Conservation (phyloP, 306 rosid genomes). For the Prunus fruticosa region DNA sequence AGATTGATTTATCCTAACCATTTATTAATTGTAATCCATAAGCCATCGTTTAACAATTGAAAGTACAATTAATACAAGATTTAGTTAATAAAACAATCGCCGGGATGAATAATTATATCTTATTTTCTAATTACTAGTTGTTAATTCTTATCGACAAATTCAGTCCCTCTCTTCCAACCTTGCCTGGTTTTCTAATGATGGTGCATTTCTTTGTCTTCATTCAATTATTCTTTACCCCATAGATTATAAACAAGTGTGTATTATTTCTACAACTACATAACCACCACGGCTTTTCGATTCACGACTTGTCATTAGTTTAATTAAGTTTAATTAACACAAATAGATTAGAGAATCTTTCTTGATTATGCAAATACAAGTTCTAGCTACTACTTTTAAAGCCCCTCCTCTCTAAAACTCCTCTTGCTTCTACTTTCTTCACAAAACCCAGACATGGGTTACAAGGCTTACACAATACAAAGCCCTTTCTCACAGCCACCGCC, state of each 20-base stretch:
- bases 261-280: slow-evolving; percentile 26
- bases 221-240: slow-evolving; percentile 8
- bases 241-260: not conserved
- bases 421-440: not conserved
- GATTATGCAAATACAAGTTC: not conserved
- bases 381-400: not conserved
- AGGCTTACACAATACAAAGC: not conserved
- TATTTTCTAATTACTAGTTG: not conserved
- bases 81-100: slow-evolving; percentile 5
- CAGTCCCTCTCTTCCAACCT: slow-evolving; percentile 19
- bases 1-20: no score
- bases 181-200: no score
- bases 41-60: no score
- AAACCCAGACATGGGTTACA: slow-evolving; percentile 1
- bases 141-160: slow-evolving; percentile 29
- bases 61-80: not conserved
- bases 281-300: slow-evolving; percentile 46
- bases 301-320: slow-evolving; percentile 28
- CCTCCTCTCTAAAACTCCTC: not conserved
- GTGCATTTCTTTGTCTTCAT: slow-evolving; percentile 46
- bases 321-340: not conserved
- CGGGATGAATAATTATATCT: not conserved
- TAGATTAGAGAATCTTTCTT: not conserved
- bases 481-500: slow-evolving; percentile 23
- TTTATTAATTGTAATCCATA: no score